Conservation (phyloP, 164 flowering plant species). For the Magnolia officinalis region DNA sequence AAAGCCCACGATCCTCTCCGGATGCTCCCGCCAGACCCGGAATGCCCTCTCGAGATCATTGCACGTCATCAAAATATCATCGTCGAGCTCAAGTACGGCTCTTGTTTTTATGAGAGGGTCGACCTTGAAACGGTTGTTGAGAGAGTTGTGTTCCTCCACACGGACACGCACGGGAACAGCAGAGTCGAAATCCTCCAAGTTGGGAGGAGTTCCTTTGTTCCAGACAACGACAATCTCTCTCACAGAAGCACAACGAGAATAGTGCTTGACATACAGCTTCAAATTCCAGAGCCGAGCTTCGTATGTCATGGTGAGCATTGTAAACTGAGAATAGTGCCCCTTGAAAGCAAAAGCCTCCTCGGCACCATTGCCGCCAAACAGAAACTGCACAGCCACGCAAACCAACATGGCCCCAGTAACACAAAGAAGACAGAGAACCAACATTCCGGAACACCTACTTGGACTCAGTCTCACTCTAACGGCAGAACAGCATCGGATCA, state of each 20-base stretch:
- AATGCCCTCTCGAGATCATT: slow-evolving; percentile 78
- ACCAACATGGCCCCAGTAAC: slow-evolving; percentile 30
- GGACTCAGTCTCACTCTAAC: slow-evolving; percentile 44
- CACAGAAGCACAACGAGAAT: slow-evolving; percentile 77
- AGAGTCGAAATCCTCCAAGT: slow-evolving; percentile 50
- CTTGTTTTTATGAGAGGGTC: slow-evolving; percentile 60
- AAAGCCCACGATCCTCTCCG: slow-evolving; percentile 73
- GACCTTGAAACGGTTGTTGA: slow-evolving; percentile 64
- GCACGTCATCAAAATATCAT: slow-evolving; percentile 83
- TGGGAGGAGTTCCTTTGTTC: slow-evolving; percentile 72
- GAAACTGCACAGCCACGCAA: slow-evolving; percentile 45
- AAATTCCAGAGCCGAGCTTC: slow-evolving; percentile 86
- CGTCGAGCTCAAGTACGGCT: slow-evolving; percentile 86
- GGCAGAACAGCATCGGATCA: slow-evolving; percentile 41
- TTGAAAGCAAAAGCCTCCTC: slow-evolving; percentile 52
- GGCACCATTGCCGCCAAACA: slow-evolving; percentile 76
- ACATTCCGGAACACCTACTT: slow-evolving; percentile 39
- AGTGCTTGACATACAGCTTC: slow-evolving; percentile 73
- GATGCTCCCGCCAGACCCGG: slow-evolving; percentile 70
- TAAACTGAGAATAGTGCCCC: slow-evolving; percentile 74
- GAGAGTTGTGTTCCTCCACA: slow-evolving; percentile 55
- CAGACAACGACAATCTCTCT: slow-evolving; percentile 77
- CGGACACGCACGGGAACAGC: slow-evolving; percentile 71
- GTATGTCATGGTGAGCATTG: slow-evolving; percentile 74
- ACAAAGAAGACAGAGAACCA: slow-evolving; percentile 33